Evolutionary conservation across 139 green algal genomes (phyloP).

Genomic region (Volvox reticuliferus): DNA sequence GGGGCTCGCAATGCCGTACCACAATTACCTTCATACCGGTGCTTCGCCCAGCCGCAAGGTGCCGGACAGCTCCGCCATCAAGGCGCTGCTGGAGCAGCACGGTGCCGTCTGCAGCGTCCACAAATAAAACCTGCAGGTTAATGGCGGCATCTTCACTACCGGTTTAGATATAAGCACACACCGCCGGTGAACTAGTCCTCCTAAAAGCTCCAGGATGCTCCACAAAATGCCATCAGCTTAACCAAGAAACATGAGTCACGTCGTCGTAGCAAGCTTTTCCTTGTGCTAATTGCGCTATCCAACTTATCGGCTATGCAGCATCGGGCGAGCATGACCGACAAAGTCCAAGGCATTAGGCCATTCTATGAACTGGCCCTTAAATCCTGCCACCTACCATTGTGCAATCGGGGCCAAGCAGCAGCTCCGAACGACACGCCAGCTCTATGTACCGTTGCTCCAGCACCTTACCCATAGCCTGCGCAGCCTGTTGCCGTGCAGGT

Average conservation of each 20-base stretch:
- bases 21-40: neutral
- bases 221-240: neutral
- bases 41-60: neutral
- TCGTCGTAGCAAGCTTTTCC: neutral
- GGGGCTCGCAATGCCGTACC: neutral
- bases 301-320: neutral
- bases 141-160: neutral
- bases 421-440: constrained; percentile 18
- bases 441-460: neutral
- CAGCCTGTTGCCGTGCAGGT: neutral
- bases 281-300: neutral
- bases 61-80: neutral
- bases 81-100: neutral
- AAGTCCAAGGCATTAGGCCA: neutral
- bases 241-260: neutral
- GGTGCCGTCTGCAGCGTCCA: neutral
- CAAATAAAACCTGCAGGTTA: neutral
- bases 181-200: too few species aligned
- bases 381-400: neutral
- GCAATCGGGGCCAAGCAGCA: neutral
- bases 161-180: neutral
- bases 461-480: neutral
- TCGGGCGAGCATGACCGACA: neutral
- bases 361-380: neutral
- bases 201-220: neutral